Base-by-base conservation (phyloP, 2,329 filamentous ascomycete genomes). In the Colletotrichum sp. region DNA sequence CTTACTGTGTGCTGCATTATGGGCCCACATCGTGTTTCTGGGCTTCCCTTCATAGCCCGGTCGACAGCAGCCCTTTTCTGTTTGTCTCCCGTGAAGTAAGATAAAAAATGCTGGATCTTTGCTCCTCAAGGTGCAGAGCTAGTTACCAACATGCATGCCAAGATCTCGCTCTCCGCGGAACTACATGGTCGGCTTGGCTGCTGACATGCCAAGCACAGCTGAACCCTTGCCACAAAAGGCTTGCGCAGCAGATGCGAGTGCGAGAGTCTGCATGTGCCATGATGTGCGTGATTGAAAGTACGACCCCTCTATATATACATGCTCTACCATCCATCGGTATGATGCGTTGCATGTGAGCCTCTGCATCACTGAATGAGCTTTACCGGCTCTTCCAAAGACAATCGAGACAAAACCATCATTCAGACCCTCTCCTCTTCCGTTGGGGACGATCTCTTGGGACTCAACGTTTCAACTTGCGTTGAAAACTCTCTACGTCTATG, bases 151-250 rank as follows among this genome's bases (percentile, higher is more conserved):
- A 28, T 24, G 6, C 4, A 49, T 16, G 62, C 39, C 24, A 36
- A n/a, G 71, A n/a, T 26, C 16, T 18, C 68, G 49, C 72, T 10
- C 52, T 9, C 71, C 66, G 71, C 57, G 71, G 59, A 10, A 10
- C 34, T 30, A 28, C 59, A 34, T 28, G 10, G 18, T 36, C 5
- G 7, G 59, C 68, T 71, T 66, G 68, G 68, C 30, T 59, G 68
- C 68, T 71, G 60, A 75, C 60, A 30, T 65, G 68, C 72, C 72
- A 75, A 71, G 68, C 18, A n/a, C n/a, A 39, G 72, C 60, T 66
- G 72, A 52, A 16, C n/a, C 32, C 15, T 7, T 44, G n/a, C 28
- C 15, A 21, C 4, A 18, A 24, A 10, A 24, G 24, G 10, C 12
- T 26, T 59, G 39, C 24, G 71, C 30, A 30, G 30, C 28, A 13